phyloP scores from a whole-genome alignment of 2,329 filamentous ascomycete species.

The Alternaria longipes region DNA sequence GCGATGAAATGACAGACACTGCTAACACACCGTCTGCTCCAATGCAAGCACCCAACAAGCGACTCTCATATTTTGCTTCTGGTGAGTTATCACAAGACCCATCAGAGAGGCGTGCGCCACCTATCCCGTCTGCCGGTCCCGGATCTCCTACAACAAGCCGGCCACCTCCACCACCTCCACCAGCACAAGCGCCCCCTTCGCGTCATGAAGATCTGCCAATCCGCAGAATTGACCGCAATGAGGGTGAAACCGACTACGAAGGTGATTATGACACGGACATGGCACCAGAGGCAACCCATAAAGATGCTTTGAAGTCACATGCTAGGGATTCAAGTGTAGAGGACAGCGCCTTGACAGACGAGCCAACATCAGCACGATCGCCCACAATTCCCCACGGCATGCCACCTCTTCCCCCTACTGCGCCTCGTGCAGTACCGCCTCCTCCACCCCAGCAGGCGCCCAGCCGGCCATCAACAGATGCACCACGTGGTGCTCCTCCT shows the following conservation, averaged over 20 bases:
- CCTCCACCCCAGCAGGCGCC: conserved; percentile 64
- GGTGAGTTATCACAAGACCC: conserved; percentile 45
- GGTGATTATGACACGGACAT: conserved; percentile 99
- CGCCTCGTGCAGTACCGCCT: conserved; percentile 62
- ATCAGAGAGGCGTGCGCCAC: conserved; percentile 53
- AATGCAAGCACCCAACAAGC: conserved; percentile 43
- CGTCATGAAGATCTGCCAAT: conserved; percentile 46
- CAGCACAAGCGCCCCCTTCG: conserved; percentile 50
- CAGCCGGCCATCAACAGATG: conserved; percentile 70
- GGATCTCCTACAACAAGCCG: conserved; percentile 46
- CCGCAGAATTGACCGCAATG: conserved; percentile 68
- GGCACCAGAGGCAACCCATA: conserved; percentile 89
- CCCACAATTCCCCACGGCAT: conserved; percentile 47
- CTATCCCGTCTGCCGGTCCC: conserved; percentile 62
- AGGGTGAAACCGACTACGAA: conserved; percentile 92
- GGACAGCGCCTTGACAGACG: conserved; percentile 65
- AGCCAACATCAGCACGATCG: conserved; percentile 58
- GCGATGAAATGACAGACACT: conserved; percentile 74
- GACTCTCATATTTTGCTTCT: conserved; percentile 53
- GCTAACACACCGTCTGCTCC: conserved; percentile 41
- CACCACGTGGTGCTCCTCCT: conserved; percentile 74
- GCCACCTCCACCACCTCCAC: conserved; percentile 60
- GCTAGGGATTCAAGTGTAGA: conserved; percentile 79
- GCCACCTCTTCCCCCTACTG: conserved; percentile 47
- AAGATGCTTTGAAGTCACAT: conserved; percentile 88